Evolutionary conservation across 2,329 filamentous ascomycete genomes (phyloP).

Genomic region (Xylaria hypoxylon): DNA sequence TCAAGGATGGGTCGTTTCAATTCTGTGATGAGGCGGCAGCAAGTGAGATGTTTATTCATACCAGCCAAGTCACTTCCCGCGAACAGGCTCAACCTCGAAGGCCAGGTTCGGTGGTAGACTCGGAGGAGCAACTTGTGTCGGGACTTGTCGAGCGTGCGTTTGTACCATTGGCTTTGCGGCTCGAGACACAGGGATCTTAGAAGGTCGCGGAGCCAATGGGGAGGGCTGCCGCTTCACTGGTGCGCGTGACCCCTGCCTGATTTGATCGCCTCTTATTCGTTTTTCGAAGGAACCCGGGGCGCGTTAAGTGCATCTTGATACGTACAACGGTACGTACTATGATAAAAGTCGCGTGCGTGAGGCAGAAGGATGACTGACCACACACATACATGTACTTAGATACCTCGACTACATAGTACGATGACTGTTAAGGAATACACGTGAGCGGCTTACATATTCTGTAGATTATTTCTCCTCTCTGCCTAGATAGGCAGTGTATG

Average conservation of each 20-base stretch:
- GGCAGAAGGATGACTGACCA: no score
- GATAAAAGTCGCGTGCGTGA: no score
- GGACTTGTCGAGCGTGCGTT: conserved; percentile 36
- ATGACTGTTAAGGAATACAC: no score
- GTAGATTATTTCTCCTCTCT: no score
- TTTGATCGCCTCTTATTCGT: conserved; percentile 41
- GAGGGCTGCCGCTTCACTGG: conserved; percentile 42
- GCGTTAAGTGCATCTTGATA: conserved; percentile 42
- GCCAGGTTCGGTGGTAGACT: conserved; percentile 32
- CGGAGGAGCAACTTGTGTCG: conserved; percentile 33
- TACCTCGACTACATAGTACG: no score
- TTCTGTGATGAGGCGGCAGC: not conserved
- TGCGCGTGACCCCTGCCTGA: conserved; percentile 40
- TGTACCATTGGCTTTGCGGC: conserved; percentile 21
- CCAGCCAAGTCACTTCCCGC: conserved; percentile 34
- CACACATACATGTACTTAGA: no score
- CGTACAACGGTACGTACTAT: no score
- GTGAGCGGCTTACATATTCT: no score
- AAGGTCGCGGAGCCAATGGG: conserved; percentile 42
- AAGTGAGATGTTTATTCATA: conserved; percentile 19
- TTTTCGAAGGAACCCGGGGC: conserved; percentile 27
- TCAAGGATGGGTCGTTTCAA: conserved; percentile 7
- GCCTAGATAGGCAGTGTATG: not conserved
- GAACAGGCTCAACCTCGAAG: conserved; percentile 29
- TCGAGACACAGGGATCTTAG: conserved; percentile 38